phyloP scores from a whole-genome alignment of 176 grass and related monocot genomes.

The Aegilops bicornis region DNA sequence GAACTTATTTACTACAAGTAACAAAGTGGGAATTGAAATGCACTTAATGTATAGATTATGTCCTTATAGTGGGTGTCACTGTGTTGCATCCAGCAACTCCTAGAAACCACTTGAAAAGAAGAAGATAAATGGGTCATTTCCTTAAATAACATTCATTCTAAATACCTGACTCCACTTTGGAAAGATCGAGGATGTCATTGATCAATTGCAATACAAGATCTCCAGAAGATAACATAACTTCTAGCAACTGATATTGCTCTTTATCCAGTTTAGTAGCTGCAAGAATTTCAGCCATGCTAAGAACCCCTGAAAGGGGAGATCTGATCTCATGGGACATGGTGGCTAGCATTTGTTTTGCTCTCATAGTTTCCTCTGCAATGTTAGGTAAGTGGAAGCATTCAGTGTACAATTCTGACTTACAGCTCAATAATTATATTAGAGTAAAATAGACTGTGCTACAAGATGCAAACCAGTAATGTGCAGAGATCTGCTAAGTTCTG shows the following conservation, averaged over 20 bases:
- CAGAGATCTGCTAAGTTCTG: constrained; percentile 84
- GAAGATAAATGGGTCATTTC: constrained; percentile 1
- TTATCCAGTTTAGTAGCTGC: constrained; percentile 66
- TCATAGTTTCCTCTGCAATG: constrained; percentile 87
- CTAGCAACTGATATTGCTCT: constrained; percentile 79
- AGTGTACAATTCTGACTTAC: constrained; percentile 4
- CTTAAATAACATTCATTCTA: constrained; percentile 9
- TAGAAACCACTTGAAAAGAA: constrained; percentile 15
- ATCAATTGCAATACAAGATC: constrained; percentile 94
- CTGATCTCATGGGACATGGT: constrained; percentile 99
- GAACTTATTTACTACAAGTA: constrained; percentile 4
- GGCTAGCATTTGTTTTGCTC: constrained; percentile 96
- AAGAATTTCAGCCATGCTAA: constrained; percentile 95
- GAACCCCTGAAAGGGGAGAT: constrained; percentile 88
- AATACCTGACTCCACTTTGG: constrained; percentile 96
- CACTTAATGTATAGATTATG: not conserved
- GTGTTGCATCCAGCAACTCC: not conserved
- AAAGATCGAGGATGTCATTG: constrained; percentile 98
- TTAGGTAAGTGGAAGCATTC: constrained; percentile 26
- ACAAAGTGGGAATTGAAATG: not conserved
- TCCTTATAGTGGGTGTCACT: not conserved
- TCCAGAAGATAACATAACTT: constrained; percentile 97
- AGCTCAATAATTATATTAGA: constrained; percentile 4
- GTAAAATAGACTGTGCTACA: not conserved
- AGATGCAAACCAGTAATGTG: constrained; percentile 75